A percentile compares a stretch with the other conserved stretches of the same genome.
Evolutionary conservation across 306 rosid genomes (phyloP).

Genomic region (Abrus precatorius): DNA sequence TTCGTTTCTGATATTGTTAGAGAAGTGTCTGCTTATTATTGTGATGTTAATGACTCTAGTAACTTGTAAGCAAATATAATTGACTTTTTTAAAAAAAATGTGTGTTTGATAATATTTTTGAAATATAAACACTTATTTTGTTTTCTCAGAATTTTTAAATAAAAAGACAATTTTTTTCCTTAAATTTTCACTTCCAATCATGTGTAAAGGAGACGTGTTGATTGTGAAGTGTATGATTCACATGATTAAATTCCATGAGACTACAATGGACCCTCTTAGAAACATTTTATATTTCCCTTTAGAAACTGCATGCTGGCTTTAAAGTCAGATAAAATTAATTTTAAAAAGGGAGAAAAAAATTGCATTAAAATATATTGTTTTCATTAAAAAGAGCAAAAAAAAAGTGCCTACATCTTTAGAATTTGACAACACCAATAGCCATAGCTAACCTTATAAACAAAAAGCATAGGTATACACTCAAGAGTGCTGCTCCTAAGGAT

Average conservation of each 20-base stretch:
- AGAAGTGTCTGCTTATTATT: background rate
- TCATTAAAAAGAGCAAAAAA: too few relatives aligned
- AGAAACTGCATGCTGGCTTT: background rate
- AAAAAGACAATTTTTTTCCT: too few relatives aligned
- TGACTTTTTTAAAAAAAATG: conserved; percentile 14
- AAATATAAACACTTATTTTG: background rate
- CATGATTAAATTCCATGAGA: conserved; percentile 7
- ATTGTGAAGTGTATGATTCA: conserved; percentile 20
- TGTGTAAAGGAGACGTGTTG: conserved; percentile 26
- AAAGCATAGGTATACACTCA: conserved; percentile 70
- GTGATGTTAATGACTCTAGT: background rate
- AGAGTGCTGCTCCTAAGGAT: conserved; percentile 67
- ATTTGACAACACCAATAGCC: conserved; percentile 52
- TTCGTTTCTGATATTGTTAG: background rate
- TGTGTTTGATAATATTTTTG: background rate
- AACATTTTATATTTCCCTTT: background rate
- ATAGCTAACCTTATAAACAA: conserved; percentile 62
- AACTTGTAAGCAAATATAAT: background rate
- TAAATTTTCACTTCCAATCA: background rate
- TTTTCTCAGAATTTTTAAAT: background rate
- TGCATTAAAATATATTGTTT: too few relatives aligned
- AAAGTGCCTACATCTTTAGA: background rate
- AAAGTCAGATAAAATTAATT: too few relatives aligned
- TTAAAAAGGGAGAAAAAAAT: too few relatives aligned
- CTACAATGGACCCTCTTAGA: conserved; percentile 10